A percentile compares a stretch with the other conserved stretches of the same genome.
These are phyloP conservation scores for Brassica hybrid DNA, from an alignment of 441 rosid genomes.

Conservation along the genomic window DNA sequence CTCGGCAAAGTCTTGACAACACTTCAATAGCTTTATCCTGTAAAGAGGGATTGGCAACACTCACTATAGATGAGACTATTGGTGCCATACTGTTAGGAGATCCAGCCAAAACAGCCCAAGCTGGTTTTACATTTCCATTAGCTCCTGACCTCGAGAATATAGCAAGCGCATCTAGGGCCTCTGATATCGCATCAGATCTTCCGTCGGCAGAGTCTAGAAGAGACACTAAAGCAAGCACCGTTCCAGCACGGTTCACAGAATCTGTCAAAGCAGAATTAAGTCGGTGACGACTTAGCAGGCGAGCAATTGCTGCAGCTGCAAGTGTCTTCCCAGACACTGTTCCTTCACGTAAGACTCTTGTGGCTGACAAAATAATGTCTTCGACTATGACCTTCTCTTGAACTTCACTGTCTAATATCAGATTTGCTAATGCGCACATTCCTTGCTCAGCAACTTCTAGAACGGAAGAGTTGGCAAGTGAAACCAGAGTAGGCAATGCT, in stretches of 20 bases:
- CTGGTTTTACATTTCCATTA: conserved; percentile 73
- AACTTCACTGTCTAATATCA: conserved; percentile 87
- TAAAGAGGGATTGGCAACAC: conserved; percentile 74
- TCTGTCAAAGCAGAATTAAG: conserved; percentile 80
- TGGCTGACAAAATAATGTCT: conserved; percentile 89
- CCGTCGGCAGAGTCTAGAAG: conserved; percentile 82
- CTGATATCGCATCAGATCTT: conserved; percentile 74
- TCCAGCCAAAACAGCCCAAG: conserved; percentile 96
- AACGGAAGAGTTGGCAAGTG: conserved; percentile 74
- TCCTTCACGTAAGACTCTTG: conserved; percentile 93
- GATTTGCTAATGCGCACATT: conserved; percentile 94
- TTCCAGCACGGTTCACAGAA: conserved; percentile 91
- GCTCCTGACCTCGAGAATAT: conserved; percentile 81
- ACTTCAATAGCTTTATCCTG: conserved; percentile 99
- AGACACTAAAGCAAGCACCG: conserved; percentile 94
- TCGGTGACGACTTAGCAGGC: conserved; percentile 77
- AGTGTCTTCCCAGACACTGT: conserved; percentile 89
- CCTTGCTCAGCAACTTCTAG: conserved; percentile 98
- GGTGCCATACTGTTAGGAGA: conserved; percentile 81
- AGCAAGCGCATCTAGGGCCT: conserved; percentile 96
- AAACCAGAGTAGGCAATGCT: conserved; percentile 74
- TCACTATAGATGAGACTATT: conserved; percentile 82
- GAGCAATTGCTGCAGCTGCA: conserved; percentile 98
- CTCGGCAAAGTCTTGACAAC: conserved; percentile 85
- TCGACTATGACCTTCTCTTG: conserved; percentile 79